phyloP scores from a whole-genome alignment of 495 filamentous ascomycete species.

The Aspergillus olivimuriae region DNA sequence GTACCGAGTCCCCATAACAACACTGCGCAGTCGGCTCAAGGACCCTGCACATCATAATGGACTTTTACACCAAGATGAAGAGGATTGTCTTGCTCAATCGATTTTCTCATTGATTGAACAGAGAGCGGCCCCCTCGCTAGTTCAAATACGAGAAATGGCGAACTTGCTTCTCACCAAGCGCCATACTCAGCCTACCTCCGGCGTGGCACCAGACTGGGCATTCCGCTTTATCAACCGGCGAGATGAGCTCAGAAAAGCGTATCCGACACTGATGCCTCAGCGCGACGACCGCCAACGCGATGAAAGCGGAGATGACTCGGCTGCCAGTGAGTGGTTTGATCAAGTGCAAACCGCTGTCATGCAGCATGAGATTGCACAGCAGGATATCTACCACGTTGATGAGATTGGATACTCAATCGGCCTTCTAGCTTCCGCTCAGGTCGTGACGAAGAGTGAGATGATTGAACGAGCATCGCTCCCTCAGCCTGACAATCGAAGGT shows the following conservation, averaged over 20 bases:
- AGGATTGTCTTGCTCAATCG: not conserved
- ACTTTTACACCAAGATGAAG: not conserved
- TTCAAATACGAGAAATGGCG: slow-evolving; percentile 1
- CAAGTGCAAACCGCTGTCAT: not conserved
- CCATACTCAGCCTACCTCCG: not conserved
- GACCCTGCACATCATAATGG: not conserved
- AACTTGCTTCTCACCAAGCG: not conserved
- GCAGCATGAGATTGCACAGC: not conserved
- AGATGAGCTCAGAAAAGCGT: not conserved
- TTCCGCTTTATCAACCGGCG: not conserved
- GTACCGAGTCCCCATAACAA: slow-evolving; percentile 2
- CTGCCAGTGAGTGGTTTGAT: not conserved
- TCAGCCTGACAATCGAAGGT: slow-evolving; percentile 2
- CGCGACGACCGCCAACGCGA: not conserved
- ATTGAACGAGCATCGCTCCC: not conserved
- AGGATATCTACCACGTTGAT: slow-evolving; percentile 5
- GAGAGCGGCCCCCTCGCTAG: slow-evolving; percentile 1
- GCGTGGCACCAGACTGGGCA: not conserved
- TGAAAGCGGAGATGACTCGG: not conserved
- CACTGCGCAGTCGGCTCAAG: not conserved
- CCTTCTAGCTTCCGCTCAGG: not conserved
- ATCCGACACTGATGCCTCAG: not conserved
- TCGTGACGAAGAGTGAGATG: not conserved
- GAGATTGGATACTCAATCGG: slow-evolving; percentile 2
- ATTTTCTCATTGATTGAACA: not conserved